Evolutionary conservation across 768 basidiomycete genomes (phyloP).

Genomic region (Trametopsis cervina): DNA sequence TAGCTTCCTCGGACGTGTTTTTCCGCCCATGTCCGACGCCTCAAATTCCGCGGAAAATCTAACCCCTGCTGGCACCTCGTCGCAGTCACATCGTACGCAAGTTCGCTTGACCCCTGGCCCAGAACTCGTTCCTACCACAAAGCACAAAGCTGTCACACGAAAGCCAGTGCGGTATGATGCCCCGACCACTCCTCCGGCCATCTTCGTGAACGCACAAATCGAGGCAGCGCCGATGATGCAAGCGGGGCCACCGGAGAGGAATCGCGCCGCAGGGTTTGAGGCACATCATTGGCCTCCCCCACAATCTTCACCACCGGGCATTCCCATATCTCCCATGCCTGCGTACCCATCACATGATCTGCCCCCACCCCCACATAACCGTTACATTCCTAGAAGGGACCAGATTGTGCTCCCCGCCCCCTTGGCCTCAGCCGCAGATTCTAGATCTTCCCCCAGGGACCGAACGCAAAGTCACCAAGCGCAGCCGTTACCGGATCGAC

Average conservation of each 20-base stretch:
- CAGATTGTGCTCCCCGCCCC: conserved; percentile 20
- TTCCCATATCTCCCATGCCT: not conserved
- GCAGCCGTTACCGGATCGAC: not conserved
- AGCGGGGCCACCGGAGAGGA: not conserved
- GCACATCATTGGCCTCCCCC: not conserved
- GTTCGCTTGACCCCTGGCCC: conserved; percentile 12
- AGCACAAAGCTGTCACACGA: conserved; percentile 1
- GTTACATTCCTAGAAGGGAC: conserved; percentile 6
- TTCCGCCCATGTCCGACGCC: conserved; percentile 14
- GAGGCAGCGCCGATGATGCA: not conserved
- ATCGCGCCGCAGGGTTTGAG: not conserved
- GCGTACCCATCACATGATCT: not conserved
- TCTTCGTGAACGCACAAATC: not conserved
- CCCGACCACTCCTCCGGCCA: not conserved
- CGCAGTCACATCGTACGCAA: conserved; percentile 18
- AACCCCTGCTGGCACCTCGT: conserved; percentile 12
- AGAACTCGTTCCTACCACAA: conserved; percentile 1
- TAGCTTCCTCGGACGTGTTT: conserved; percentile 20
- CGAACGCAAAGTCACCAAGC: not conserved
- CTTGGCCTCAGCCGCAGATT: conserved; percentile 10
- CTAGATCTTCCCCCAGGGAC: not conserved
- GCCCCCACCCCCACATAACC: not conserved
- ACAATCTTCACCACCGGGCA: not conserved
- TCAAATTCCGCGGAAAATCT: conserved; percentile 14
- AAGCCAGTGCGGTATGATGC: conserved; percentile 2